Base-by-base conservation (phyloP, 202 grass and related monocot genomes). In the Zoysia matrella region DNA sequence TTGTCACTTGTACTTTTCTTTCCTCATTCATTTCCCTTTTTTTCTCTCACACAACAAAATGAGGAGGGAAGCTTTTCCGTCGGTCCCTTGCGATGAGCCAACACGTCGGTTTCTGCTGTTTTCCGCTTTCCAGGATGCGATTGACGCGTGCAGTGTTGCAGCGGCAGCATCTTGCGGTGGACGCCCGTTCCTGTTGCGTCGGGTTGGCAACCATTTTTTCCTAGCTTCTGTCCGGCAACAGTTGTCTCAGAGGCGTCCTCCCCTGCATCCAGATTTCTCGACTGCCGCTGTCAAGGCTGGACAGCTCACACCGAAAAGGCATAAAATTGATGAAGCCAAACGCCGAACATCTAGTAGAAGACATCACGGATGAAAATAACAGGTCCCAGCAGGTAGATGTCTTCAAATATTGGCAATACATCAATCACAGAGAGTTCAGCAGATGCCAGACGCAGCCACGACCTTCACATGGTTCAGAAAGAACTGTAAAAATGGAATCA, bases 61-160 rank as follows among this genome's bases (percentile, higher is more conserved):
- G 15, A 53, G 4, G 36, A 22, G n/a, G 0, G 68, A 39, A 6
- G 30, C 8, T 18, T 51, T 41, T 4, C 9, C 1, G 2, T 7
- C 2, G 82, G 82, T 4, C 52, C 64, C 1, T 72, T 6, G 50
- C 36, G 50, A 75, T 8, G 76, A 65, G 76, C 6, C 12, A n/a
- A 54, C 47, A 64, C 81, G 76, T 65, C 71, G 0, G 30, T 58
- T 14, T 58, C 57, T 45, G 79, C 58, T 12, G 67, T 9, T 10
- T 57, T 56, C 47, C 22, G 63, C 81, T 76, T 76, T 80, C 49
- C 58, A 14, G 58, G 77, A 85, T 47, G 58, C 58, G 41, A 40
- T 9, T 6, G 50, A 60, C 7, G 18, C 30, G 57, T 7, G 47
- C 62, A 47, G n/a, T 47, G 80, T 48, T 7, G 65, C 36, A 7